Evolutionary conservation across 140 eudicot genomes (phyloP), one percentile per base, ranked within the genome.

Genomic region (Anethum foeniculum): DNA sequence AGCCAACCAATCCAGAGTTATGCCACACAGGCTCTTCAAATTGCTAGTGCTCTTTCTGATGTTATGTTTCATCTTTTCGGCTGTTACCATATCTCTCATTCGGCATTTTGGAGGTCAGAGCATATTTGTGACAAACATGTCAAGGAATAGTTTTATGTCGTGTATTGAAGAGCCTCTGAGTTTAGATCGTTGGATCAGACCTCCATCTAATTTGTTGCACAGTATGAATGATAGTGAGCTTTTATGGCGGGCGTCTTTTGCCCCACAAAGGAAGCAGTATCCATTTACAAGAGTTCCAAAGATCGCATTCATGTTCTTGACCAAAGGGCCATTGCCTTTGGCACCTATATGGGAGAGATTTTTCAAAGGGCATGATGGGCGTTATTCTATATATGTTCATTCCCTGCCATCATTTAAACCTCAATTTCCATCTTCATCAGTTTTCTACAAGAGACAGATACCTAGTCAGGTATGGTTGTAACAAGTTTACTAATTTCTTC

Each of bases 1-100:
- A 69, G 34, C 84, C 80, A 86, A 80, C 77, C 89, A 88, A 48
- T 38, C 91, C 82, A 84, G 91, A 86, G 89, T 78, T 84, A 84
- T 88, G 71, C 91, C 91, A 27, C 88, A 88, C 77, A 84, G 91
- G 51, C 77, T 88, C 51, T 79, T 88, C 49, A 86, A 84, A 47
- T 79, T 88, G 80, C 89, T 88, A 30, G 82, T 82, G n/a, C 81
- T 88, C 14, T 88, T 88, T 82, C 85, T 88, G 7, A 79, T 84
- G 73, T 82, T 86, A 38, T 86, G 91, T 84, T 81, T 88, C 58
- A 62, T 56, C 60, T 86, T 88, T 54, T 84, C 89, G 34, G 32
- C 84, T 13, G 83, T 86, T 65, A 88, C 89, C 79, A 77, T 88
- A 80, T 88, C 84, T 51, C 86, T 86, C 86, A 88, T 88, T 46